These are phyloP conservation scores for Knoxdaviesia proteae DNA, from an alignment of 2,329 filamentous ascomycete species.

Conservation along the genomic window DNA sequence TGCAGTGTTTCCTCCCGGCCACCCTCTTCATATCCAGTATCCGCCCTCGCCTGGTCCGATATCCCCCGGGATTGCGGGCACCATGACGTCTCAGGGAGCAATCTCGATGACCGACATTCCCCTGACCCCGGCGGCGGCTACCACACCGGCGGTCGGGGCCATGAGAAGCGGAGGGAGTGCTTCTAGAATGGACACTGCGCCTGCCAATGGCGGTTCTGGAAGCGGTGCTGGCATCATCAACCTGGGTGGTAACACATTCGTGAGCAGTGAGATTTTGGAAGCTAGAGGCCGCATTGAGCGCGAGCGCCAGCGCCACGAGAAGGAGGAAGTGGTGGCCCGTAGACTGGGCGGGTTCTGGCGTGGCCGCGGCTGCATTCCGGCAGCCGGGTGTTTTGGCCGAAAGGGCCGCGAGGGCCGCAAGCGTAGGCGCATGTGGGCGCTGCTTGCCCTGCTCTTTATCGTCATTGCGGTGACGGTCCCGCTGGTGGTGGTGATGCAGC, in stretches of 20 bases:
- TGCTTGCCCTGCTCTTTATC: slow-evolving; percentile 34
- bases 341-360: slow-evolving; percentile 42
- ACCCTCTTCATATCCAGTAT: slow-evolving; percentile 23
- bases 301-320: slow-evolving; percentile 36
- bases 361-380: slow-evolving; percentile 40
- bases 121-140: slow-evolving; percentile 22
- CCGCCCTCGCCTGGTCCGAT: slow-evolving; percentile 38
- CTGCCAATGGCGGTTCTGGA: no score
- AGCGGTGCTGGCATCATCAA: no score
- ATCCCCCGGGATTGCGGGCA: slow-evolving; percentile 39
- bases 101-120: slow-evolving; percentile 40
- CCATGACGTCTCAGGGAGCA: slow-evolving; percentile 40
- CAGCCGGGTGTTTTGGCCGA: slow-evolving; percentile 43
- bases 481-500: slow-evolving; percentile 20
- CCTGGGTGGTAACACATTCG: no score
- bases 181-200: no score
- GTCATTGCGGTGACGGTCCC: slow-evolving; percentile 36
- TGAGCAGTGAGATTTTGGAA: no score
- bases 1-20: slow-evolving; percentile 35
- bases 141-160: slow-evolving; percentile 18
- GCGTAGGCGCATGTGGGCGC: slow-evolving; percentile 35
- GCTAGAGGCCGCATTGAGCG: slow-evolving; percentile 19
- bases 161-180: no score
- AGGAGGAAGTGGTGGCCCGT: slow-evolving; percentile 39
- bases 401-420: slow-evolving; percentile 41